Base-by-base conservation (phyloP, 495 filamentous ascomycete genomes). In the Articulospora tetracladia region DNA sequence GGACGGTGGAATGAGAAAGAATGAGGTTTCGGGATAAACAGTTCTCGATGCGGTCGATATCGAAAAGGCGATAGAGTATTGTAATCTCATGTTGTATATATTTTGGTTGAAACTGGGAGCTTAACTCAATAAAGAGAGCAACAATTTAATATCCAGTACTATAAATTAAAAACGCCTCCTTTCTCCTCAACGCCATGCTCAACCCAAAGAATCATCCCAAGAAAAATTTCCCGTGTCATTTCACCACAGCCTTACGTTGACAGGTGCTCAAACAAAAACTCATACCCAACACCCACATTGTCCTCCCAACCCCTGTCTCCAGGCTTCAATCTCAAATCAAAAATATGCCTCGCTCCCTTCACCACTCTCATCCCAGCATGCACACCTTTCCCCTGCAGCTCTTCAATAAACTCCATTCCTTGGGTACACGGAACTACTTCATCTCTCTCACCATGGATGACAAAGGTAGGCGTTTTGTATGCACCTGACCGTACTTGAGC, bases 341-440 rank as follows among this genome's bases (percentile, higher is more conserved):
- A 76, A 11, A 77, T 62, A 71, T 79, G 75, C 32, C 57, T 50
- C 25, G 54, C 67, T 1, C 60, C 71, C 28, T 73, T 57, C 24
- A 75, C 22, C n/a, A 77, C 24, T 12, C 34, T 28, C 20, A 76
- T 7, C 2, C 64, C 70, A 0, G 71, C 62, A 7, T 60, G 47
- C 0, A 79, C 63, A 2, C 72, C 72, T 1, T 61, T 50, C 17
- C 60, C 59, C 1, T 56, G 17, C 24, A 79, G 46, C 3, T 66
- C 70, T 1, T 74, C 61, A 17, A 59, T 62, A 7, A 72, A 77
- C 17, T 62, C 46, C 61, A 68, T 53, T 1, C 66, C 58, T 58
- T 78, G 75, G 44, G 77, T 55, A 71, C 72, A 78, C 1, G 78
- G 77, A 26, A 80, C 72, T 26, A 82, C 55, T 56, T 78, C 78